These are phyloP conservation scores for Diospyros lotus DNA, from an alignment of 148 eudicot genomes.

Conservation along the genomic window DNA sequence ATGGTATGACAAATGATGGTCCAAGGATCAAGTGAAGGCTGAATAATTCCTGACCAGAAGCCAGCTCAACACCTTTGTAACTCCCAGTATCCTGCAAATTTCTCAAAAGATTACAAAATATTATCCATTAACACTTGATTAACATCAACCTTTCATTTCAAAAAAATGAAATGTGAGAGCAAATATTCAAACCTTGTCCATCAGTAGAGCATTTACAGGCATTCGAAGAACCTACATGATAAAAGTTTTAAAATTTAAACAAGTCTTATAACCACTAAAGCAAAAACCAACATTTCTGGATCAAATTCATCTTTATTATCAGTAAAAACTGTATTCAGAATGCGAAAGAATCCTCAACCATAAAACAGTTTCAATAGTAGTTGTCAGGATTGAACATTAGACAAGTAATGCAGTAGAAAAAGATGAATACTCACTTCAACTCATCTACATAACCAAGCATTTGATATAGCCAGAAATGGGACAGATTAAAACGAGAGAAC, in stretches of 20 bases:
- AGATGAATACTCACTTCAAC: too few species aligned
- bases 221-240: constrained; percentile 71
- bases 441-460: too few species aligned
- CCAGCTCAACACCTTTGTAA: constrained; percentile 65
- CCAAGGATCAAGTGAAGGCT: constrained; percentile 65
- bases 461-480: too few species aligned
- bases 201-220: constrained; percentile 56
- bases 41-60: constrained; percentile 84
- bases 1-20: constrained; percentile 49
- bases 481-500: too few species aligned
- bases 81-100: constrained; percentile 50
- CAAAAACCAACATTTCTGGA: background rate
- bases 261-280: background rate
- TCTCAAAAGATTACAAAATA: constrained; percentile 2
- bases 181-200: constrained; percentile 52
- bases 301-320: background rate
- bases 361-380: too few species aligned
- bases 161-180: background rate
- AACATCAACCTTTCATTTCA: background rate
- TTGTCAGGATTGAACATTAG: too few species aligned
- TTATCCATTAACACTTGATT: background rate
- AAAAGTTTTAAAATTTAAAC: background rate
- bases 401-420: too few species aligned
- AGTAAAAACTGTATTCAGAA: too few species aligned
- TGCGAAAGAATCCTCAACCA: too few species aligned